These are phyloP conservation scores for Pezicula rhizophila DNA, from an alignment of 2,329 filamentous ascomycete genomes.

Conservation along the genomic window DNA sequence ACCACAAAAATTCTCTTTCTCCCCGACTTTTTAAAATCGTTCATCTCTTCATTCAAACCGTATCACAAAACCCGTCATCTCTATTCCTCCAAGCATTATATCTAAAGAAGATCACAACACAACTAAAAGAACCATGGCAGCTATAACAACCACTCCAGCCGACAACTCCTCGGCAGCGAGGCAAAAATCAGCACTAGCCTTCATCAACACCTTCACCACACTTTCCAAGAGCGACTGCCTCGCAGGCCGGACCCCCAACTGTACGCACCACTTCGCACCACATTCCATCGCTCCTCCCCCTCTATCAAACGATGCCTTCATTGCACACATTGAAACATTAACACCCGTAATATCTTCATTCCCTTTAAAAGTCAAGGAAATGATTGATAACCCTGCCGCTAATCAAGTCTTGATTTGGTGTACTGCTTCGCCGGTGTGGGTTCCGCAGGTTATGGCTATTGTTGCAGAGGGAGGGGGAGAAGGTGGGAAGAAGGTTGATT, in stretches of 20 bases:
- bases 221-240: not conserved
- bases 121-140: not conserved
- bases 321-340: not conserved
- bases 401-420: constrained; percentile 6
- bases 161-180: not conserved
- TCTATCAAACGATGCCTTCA: not conserved
- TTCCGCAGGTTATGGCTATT: not conserved
- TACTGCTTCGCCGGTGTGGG: constrained; percentile 3
- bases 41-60: not conserved
- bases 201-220: not conserved
- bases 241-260: not conserved
- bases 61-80: not conserved
- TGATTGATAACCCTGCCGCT: constrained; percentile 1
- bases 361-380: constrained; percentile 1
- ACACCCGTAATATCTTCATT: not conserved
- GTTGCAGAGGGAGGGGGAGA: not conserved
- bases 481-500: not conserved
- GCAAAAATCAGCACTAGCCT: not conserved
- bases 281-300: not conserved
- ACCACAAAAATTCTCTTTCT: not conserved
- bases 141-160: not conserved
- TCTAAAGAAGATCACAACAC: not conserved
- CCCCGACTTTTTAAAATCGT: too few species aligned
- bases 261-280: not conserved
- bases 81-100: not conserved